Evolutionary conservation across 352 stramenopile genomes (phyloP), one percentile per base, ranked within the genome.

Genomic region (Hyaloperonospora brassicae): DNA sequence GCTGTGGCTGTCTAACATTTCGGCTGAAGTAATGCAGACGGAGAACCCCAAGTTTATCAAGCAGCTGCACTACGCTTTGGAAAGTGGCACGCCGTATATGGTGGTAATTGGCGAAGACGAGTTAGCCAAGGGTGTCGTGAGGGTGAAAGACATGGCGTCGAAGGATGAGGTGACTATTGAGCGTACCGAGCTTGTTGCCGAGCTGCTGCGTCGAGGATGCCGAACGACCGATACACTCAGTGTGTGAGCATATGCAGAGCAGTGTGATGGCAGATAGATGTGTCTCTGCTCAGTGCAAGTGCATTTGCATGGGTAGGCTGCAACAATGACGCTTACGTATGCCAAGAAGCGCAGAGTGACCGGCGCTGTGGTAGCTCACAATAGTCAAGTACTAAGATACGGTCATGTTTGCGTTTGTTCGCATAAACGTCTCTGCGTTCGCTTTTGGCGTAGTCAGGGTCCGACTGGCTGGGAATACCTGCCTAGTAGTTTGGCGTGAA

Each of bases 11-110:
- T 76, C 79, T 47, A 97, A 98, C 68, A 95, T 99, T 49, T 83
- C 87, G 38, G 96, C 96, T 46, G 95, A 99, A 67, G 97, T 98
- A 55, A 91, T 91, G 68, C 95, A 97, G 67, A 80, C 87, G 52
- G 88, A 97, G 55, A 98, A 98, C 72, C 92, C 93, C 34, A 98
- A 98, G 79, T 95, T 99, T 56, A 97, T 95, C 55, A 98, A 97
- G 64, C 95, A 98, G 70, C 79, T 98, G 57, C 76, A 95, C 70
- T 87, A 98, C 68, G 96, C 95, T 46, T 77, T 98, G 41, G 91
- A 98, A 59, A 66, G 77, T 34, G 84, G 89, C 24, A 98, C 98
- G 49, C 95, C 95, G 25, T 98, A 93, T 79, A 97, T 98, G 88
- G 89, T 98, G 10, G 92, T 99, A 42, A 70, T 98, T 38, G 96